Base-by-base conservation (phyloP, 495 filamentous ascomycete genomes). In the Diplogelasinospora grovesii region DNA sequence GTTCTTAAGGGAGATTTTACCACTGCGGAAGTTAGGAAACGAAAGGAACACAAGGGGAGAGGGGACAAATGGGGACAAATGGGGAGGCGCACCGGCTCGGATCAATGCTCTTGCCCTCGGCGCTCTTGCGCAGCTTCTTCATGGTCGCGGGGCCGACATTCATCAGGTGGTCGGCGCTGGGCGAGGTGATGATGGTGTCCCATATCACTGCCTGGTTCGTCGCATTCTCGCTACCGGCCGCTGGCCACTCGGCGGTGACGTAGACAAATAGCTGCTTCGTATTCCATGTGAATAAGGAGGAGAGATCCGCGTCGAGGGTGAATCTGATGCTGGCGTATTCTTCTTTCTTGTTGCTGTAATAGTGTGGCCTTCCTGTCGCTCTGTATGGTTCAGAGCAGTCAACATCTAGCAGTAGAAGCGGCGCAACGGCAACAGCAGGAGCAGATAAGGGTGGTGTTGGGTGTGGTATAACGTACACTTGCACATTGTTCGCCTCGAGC, bases 241-340 rank as follows among this genome's bases (percentile, higher is more conserved):
- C 73, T 36, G 89, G 83, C 74, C 90, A 98, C 18, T 79, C 78
- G 23, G 89, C 89, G 35, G 85, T 85, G 33, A 98, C 78, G 74
- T 92, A 98, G 62, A 93, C 78, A 66, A 97, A 99, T 52, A 97
- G 64, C 64, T 96, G 88, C 65, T 99, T 99, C n/a, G 92, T 99
- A 70, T 99, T 99, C 93, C 93, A 99, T 64, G 84, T 94, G 79
- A 95, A 96, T 54, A 99, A 82, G 20, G 83, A 81, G 41, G 79
- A 78, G 36, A 98, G 76, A 66, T 98, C 90, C 25, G 69, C 67
- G 48, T 95, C 82, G 15, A 97, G 78, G 52, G 90, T 85, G 73
- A 98, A 97, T 51, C 81, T 83, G 60, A 98, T 82, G 53, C 90
- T 77, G 46, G 89, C 90, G 60, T 95, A 94, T 65, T 98, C 90